phyloP scores from a whole-genome alignment of 371 early-diverging fungal species.

The Cokeromyces recurvatus region DNA sequence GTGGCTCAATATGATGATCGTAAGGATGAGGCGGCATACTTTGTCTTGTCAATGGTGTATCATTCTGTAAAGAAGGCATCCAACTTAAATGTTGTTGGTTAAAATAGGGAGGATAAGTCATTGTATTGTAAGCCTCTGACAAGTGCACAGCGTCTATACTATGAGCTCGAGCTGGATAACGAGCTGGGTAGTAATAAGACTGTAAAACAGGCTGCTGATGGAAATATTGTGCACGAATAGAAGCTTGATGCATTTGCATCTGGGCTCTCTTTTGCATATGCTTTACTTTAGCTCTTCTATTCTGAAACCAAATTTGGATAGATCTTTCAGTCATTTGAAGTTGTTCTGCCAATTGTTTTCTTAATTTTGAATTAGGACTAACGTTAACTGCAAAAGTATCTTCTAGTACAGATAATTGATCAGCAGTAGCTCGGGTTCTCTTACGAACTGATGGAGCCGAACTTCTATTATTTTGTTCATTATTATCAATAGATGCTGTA shows the following conservation, averaged over 20 bases:
- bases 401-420: slow-evolving; percentile 73
- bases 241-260: slow-evolving; percentile 38
- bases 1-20: background rate
- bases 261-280: slow-evolving; percentile 60
- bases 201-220: slow-evolving; percentile 14
- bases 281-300: slow-evolving; percentile 93
- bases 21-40: slow-evolving; percentile 30
- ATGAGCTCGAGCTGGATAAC: slow-evolving; percentile 16
- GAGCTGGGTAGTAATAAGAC: no score
- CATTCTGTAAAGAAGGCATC: slow-evolving; percentile 4
- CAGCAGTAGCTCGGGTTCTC: slow-evolving; percentile 70
- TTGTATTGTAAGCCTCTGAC: slow-evolving; percentile 1
- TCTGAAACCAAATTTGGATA: slow-evolving; percentile 99
- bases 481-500: no score
- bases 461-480: slow-evolving; percentile 2
- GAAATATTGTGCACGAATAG: slow-evolving; percentile 26
- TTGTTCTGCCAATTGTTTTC: slow-evolving; percentile 80
- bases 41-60: slow-evolving; percentile 24
- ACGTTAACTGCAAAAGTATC: slow-evolving; percentile 69
- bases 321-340: slow-evolving; percentile 89
- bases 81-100: slow-evolving; percentile 5
- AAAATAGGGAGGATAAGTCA: slow-evolving; percentile 3
- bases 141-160: slow-evolving; percentile 36
- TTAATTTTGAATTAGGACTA: slow-evolving; percentile 73
- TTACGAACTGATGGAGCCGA: slow-evolving; percentile 36